Evolutionary conservation across 2,329 filamentous ascomycete genomes (phyloP).

Genomic region (Microdochium nivale): DNA sequence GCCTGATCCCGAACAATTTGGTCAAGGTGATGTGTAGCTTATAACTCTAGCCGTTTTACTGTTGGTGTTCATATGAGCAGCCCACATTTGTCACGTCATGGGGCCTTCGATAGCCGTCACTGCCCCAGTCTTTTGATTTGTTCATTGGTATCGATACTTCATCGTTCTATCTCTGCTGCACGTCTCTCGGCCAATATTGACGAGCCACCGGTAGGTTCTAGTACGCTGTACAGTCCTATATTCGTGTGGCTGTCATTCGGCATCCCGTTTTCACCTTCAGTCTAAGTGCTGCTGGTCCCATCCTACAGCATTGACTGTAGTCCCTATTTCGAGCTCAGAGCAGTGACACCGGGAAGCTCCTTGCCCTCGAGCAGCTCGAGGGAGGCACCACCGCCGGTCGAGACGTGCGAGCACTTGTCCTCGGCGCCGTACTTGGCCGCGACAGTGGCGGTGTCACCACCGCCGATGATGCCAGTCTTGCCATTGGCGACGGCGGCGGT

Average conservation of each 20-base stretch:
- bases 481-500: slow-evolving; percentile 72
- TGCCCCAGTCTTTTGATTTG: background rate
- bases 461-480: slow-evolving; percentile 97
- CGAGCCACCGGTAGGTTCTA: too few relatives aligned
- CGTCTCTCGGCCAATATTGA: background rate
- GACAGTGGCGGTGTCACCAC: slow-evolving; percentile 95
- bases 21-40: too few relatives aligned
- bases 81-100: too few relatives aligned
- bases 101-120: background rate
- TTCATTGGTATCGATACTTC: background rate
- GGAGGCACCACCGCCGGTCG: slow-evolving; percentile 90
- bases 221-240: too few relatives aligned
- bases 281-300: too few relatives aligned
- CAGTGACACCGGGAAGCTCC: slow-evolving; percentile 86
- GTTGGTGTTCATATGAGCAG: too few relatives aligned
- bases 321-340: slow-evolving; percentile 66
- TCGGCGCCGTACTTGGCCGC: slow-evolving; percentile 95
- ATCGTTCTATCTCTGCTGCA: background rate
- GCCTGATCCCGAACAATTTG: too few relatives aligned
- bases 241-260: too few relatives aligned
- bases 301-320: background rate
- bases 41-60: background rate
- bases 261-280: too few relatives aligned
- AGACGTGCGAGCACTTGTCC: slow-evolving; percentile 96
- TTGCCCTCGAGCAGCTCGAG: slow-evolving; percentile 97